phyloP scores from a whole-genome alignment of 108 stramenopile genomes.

The Fragilaria crotonensis region DNA sequence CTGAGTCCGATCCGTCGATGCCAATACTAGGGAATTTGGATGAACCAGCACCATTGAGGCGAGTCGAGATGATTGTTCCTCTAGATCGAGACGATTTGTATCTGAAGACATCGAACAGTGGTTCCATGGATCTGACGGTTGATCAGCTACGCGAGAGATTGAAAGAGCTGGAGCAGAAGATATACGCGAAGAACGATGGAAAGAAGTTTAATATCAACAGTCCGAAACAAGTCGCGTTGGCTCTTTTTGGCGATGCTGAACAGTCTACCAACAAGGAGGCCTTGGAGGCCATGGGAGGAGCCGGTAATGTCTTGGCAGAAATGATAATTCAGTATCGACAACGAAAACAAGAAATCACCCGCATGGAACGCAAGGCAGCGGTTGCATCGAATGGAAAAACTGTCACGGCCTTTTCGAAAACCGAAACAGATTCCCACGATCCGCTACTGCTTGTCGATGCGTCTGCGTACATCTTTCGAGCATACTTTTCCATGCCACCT shows the following conservation, averaged over 20 bases:
- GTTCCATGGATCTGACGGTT: not conserved
- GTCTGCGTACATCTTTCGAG: constrained; percentile 80
- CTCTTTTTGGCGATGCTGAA: constrained; percentile 51
- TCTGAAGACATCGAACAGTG: not conserved
- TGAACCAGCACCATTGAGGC: not conserved
- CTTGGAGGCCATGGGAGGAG: constrained; percentile 64
- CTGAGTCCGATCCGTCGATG: not conserved
- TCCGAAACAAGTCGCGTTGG: constrained; percentile 60
- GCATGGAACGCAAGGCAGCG: constrained; percentile 32
- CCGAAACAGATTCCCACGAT: constrained; percentile 15
- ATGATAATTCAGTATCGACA: constrained; percentile 40
- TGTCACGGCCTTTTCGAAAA: constrained; percentile 14
- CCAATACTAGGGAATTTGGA: too few species aligned
- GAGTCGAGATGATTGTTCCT: not conserved
- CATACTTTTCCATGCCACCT: constrained; percentile 81
- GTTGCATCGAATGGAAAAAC: constrained; percentile 33
- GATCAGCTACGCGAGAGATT: constrained; percentile 11
- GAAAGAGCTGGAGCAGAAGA: constrained; percentile 20
- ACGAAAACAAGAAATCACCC: constrained; percentile 30
- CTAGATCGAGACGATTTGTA: not conserved
- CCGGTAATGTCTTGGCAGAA: constrained; percentile 41
- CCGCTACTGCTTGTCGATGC: constrained; percentile 77
- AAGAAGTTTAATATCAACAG: constrained; percentile 61
- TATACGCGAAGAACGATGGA: constrained; percentile 37
- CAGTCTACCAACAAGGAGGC: constrained; percentile 59